Evolutionary conservation across 169 alveolate genomes (phyloP).

Genomic region (Perkinsus olseni): DNA sequence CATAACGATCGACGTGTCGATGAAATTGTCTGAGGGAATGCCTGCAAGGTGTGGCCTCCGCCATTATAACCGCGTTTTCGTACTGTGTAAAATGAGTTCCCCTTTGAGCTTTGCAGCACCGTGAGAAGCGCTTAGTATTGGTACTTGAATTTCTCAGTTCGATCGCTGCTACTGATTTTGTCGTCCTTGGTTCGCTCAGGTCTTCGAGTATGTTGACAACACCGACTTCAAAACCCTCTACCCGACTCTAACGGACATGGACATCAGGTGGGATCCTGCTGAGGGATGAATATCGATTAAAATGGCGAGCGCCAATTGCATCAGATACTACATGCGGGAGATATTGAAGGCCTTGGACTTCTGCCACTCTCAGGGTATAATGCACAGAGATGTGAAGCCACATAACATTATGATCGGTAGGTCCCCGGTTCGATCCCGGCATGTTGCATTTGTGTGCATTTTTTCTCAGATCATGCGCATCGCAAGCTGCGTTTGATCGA

Average conservation of each 20-base stretch:
- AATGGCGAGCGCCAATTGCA: background rate
- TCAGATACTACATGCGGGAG: slow-evolving; percentile 14
- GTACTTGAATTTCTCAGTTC: too few relatives aligned
- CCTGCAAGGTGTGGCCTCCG: too few relatives aligned
- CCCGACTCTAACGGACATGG: slow-evolving; percentile 85
- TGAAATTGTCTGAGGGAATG: too few relatives aligned
- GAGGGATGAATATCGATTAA: background rate
- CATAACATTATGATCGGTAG: slow-evolving; percentile 95
- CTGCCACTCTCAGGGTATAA: slow-evolving; percentile 96
- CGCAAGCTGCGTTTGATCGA: slow-evolving; percentile 86
- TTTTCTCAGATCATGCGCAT: background rate
- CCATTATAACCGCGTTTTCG: too few relatives aligned
- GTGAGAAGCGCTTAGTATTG: too few relatives aligned
- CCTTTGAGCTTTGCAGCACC: too few relatives aligned
- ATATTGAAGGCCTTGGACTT: slow-evolving; percentile 84
- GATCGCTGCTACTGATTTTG: too few relatives aligned
- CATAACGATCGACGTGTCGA: too few relatives aligned
- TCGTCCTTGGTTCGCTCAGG: background rate
- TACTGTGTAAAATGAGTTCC: too few relatives aligned
- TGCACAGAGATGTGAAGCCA: slow-evolving; percentile 94
- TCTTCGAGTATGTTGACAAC: slow-evolving; percentile 76
- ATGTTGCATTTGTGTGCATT: background rate
- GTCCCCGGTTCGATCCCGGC: slow-evolving; percentile 24
- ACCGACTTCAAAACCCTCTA: slow-evolving; percentile 82
- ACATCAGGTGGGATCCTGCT: slow-evolving; percentile 76